A percentile compares a stretch with the other conserved stretches of the same genome.
These are phyloP conservation scores for Aspergillus sp. DNA, from an alignment of 2,329 filamentous ascomycete genomes.

Conservation along the genomic window DNA sequence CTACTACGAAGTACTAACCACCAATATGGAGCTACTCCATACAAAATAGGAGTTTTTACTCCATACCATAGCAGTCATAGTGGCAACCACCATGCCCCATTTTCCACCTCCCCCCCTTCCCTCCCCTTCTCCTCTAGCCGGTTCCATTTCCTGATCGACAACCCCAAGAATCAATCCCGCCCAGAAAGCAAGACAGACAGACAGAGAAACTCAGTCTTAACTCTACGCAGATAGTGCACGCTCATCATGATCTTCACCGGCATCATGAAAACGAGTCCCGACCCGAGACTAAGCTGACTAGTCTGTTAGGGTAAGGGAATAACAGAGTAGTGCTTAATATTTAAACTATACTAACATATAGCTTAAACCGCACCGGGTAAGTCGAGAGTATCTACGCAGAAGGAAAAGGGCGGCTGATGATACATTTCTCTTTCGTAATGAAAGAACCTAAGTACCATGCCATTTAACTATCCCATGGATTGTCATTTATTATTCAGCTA, in stretches of 20 bases:
- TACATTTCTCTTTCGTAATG: too few relatives aligned
- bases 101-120: background rate
- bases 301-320: background rate
- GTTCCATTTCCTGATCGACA: slow-evolving; percentile 3
- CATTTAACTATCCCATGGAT: too few relatives aligned
- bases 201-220: background rate
- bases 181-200: background rate
- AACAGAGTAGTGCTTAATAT: too few relatives aligned
- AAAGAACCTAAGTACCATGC: too few relatives aligned
- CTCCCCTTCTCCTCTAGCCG: background rate
- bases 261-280: slow-evolving; percentile 4
- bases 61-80: background rate
- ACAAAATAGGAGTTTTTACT: background rate
- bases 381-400: background rate
- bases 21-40: background rate
- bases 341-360: too few relatives aligned
- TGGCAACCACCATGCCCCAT: background rate
- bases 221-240: background rate
- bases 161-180: background rate
- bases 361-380: too few relatives aligned
- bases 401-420: too few relatives aligned
- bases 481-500: too few relatives aligned
- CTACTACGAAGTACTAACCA: background rate
- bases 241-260: background rate
- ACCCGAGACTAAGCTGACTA: background rate